phyloP scores from a whole-genome alignment of 2,329 filamentous ascomycete species.

The Alternaria tenuissima region DNA sequence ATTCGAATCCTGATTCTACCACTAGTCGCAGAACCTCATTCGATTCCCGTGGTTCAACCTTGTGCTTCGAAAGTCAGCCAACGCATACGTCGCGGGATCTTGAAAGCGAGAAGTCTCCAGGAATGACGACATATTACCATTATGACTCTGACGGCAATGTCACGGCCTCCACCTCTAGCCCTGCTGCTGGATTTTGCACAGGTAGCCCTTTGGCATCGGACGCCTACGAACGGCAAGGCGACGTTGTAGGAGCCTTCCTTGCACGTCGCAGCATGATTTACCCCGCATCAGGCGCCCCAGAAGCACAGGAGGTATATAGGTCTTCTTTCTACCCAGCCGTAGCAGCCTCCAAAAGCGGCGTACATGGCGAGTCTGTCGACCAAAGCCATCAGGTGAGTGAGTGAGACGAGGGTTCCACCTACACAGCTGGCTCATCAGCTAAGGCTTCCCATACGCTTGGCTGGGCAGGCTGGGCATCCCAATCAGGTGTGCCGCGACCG shows the following conservation, averaged over 20 bases:
- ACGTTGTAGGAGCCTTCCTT: constrained; percentile 22
- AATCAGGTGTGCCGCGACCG: neutral
- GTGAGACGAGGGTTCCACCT: constrained; percentile 1
- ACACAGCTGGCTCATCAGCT: neutral
- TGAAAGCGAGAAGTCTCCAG: neutral
- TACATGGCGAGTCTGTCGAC: neutral
- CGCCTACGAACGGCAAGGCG: constrained; percentile 8
- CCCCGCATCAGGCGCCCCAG: neutral
- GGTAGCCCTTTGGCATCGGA: neutral
- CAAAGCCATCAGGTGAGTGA: neutral
- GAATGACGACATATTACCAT: constrained; percentile 18
- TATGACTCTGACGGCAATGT: constrained; percentile 10
- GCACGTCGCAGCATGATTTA: constrained; percentile 6
- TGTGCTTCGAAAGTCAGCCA: constrained; percentile 3
- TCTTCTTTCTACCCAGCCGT: neutral
- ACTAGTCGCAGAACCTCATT: constrained; percentile 1
- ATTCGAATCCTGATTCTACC: neutral
- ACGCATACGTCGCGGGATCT: neutral
- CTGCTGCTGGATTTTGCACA: neutral
- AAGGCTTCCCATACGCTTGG: neutral
- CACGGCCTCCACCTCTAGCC: neutral
- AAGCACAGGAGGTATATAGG: neutral
- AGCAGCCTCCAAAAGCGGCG: neutral
- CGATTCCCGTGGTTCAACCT: neutral
- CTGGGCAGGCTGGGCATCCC: neutral